Base-by-base conservation (phyloP, 805 yeast genomes). In the Kodamaea hsintzibuensis region DNA sequence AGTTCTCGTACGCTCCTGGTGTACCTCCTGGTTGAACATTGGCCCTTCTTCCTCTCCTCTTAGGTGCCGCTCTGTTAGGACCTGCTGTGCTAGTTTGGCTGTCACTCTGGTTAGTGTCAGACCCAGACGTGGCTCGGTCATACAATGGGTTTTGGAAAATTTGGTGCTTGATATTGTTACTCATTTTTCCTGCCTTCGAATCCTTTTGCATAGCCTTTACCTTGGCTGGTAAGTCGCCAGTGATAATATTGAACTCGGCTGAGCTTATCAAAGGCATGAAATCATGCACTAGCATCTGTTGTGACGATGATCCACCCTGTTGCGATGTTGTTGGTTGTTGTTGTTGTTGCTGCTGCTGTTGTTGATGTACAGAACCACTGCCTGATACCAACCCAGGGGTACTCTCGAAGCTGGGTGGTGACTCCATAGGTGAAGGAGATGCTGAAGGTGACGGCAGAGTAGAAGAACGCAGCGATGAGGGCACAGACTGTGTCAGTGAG, bases 21-120 rank as follows among this genome's bases (percentile, higher is more conserved):
- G 48, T 27, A 14, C 48, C 48, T 33, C 52, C 19, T 12, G 37
- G 12, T 19, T 45, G 54, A 18, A 37, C 62, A 1, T 64, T 65
- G 9, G 72, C 68, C 52, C 79, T 63, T 59, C 79, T 64, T 7
- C 79, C 77, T 47, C 78, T 68, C 57, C 79, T 63, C 55, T 73
- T 70, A 1, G 67, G 50, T 4, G 49, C 52, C 7, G 49, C 45
- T 9, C 54, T n/a, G n/a, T 39, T 43, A 4, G 54, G 49, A n/a
- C 54, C 49, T 13, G 25, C 37, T 19, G 48, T 25, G 17, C 43
- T 22, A 42, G 56, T 54, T 18, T 48, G 52, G 18, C 54, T 52
- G 14, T 65, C 70, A 12, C 68, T 62, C 6, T 53, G 62, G 50
- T 68, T 70, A 1, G 77, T 67, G 52, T 76, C 80, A 0, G 78